Percentiles rank a stretch among this genome's conserved stretches.
Evolutionary conservation across 2,329 filamentous ascomycete genomes (phyloP).

Genomic region (Thelonectria rubi): DNA sequence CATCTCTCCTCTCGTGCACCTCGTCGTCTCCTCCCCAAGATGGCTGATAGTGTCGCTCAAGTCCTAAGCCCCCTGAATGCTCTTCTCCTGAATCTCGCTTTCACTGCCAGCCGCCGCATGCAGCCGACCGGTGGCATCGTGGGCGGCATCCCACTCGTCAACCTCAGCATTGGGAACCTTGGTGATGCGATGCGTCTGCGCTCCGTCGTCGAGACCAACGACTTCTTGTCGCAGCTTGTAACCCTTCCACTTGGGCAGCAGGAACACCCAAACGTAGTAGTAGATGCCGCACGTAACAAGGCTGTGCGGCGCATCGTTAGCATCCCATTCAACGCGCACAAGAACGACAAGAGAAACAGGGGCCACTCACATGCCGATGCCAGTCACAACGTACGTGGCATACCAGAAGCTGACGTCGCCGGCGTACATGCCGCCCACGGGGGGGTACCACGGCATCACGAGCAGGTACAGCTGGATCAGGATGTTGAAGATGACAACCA

Average conservation of each 20-base stretch:
- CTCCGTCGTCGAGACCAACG: slow-evolving; percentile 12
- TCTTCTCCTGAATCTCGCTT: neutral
- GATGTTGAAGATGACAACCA: slow-evolving; percentile 20
- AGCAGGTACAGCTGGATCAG: slow-evolving; percentile 58
- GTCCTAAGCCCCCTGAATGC: neutral
- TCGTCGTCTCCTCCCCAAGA: too few relatives aligned
- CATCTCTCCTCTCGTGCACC: too few relatives aligned
- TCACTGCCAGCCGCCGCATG: neutral
- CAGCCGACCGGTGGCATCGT: slow-evolving; percentile 16
- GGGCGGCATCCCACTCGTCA: slow-evolving; percentile 15
- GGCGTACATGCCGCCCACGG: slow-evolving; percentile 60
- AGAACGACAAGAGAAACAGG: neutral
- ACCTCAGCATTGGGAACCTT: slow-evolving; percentile 6
- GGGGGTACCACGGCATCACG: slow-evolving; percentile 75
- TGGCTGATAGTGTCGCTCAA: too few relatives aligned
- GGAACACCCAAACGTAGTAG: slow-evolving; percentile 14
- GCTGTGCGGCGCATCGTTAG: slow-evolving; percentile 1
- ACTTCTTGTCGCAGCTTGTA: slow-evolving; percentile 16
- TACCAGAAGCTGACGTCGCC: slow-evolving; percentile 77
- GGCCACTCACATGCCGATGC: slow-evolving; percentile 14
- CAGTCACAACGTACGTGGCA: slow-evolving; percentile 41
- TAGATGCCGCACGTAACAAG: slow-evolving; percentile 17
- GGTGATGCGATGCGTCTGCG: slow-evolving; percentile 7
- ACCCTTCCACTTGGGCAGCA: slow-evolving; percentile 15
- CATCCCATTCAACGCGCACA: neutral